Percentiles rank a stretch among this genome's conserved stretches.
These are phyloP conservation scores for Diaporthe vaccinii DNA, from an alignment of 2,329 filamentous ascomycete genomes.

Conservation along the genomic window DNA sequence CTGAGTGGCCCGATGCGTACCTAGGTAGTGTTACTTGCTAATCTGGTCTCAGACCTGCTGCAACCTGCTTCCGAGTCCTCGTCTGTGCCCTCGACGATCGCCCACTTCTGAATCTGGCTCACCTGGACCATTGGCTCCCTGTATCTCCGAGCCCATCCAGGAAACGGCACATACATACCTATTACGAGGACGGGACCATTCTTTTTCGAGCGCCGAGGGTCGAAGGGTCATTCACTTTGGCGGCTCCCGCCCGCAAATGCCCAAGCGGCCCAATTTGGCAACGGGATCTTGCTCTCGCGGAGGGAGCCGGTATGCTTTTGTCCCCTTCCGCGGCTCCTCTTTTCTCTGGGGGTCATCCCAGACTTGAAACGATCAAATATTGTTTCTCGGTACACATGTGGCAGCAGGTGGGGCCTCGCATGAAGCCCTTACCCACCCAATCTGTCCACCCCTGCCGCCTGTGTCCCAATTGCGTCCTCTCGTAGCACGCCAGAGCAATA, in stretches of 20 bases:
- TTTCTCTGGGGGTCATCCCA: conserved; percentile 25
- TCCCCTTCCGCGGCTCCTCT: conserved; percentile 35
- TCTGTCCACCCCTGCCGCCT: neutral
- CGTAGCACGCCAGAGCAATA: neutral
- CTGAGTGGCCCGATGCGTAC: neutral
- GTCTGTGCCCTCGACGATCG: conserved; percentile 1
- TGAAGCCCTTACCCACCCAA: conserved; percentile 34
- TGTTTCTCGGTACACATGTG: conserved; percentile 36
- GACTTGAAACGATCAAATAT: conserved; percentile 39
- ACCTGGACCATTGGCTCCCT: neutral
- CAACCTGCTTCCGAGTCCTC: conserved; percentile 8
- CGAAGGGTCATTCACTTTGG: neutral
- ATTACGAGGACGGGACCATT: conserved; percentile 7
- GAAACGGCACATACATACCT: neutral
- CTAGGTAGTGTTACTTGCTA: neutral
- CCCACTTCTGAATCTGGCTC: conserved; percentile 12
- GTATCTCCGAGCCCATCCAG: conserved; percentile 15
- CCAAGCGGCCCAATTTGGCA: conserved; percentile 7
- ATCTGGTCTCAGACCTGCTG: conserved; percentile 22
- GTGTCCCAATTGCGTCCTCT: neutral
- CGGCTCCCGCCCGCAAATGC: conserved; percentile 6
- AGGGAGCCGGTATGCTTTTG: conserved; percentile 17
- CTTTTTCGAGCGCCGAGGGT: neutral
- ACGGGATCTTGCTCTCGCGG: conserved; percentile 9
- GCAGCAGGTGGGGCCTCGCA: conserved; percentile 35